Percentiles rank a stretch among this genome's conserved stretches.
phyloP scores from a whole-genome alignment of 306 rosid genomes.

The Mimosa bimucronata region DNA sequence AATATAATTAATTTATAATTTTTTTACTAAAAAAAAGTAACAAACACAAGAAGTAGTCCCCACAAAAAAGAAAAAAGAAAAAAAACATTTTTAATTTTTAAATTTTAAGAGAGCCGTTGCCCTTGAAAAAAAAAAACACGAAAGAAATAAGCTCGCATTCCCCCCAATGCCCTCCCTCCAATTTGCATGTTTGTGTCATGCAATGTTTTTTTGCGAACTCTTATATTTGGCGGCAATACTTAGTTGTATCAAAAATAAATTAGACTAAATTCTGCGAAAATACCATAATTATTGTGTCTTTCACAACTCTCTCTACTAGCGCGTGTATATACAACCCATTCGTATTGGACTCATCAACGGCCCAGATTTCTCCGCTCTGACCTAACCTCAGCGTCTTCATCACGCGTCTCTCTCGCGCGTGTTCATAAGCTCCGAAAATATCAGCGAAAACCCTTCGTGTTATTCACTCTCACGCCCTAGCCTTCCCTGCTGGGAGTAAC shows the following conservation, averaged over 20 bases:
- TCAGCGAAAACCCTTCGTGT: conserved; percentile 31
- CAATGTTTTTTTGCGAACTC: conserved; percentile 11
- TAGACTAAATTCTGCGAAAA: conserved; percentile 21
- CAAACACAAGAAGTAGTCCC: conserved; percentile 29
- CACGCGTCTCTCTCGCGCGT: conserved; percentile 36
- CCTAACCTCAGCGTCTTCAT: neutral
- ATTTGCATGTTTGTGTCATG: conserved; percentile 22
- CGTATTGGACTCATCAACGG: neutral
- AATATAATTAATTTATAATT: neutral
- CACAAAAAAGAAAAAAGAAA: conserved; percentile 6
- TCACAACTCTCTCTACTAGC: neutral
- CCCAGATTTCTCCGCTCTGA: too few relatives aligned
- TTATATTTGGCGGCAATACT: conserved; percentile 72
- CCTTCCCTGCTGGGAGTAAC: conserved; percentile 29
- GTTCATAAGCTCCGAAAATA: conserved; percentile 6
- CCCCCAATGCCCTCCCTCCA: conserved; percentile 11
- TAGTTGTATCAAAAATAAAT: conserved; percentile 14
- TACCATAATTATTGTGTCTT: neutral
- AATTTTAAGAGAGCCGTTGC: conserved; percentile 56
- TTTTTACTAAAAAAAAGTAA: neutral
- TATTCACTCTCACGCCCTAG: conserved; percentile 56
- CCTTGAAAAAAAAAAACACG: neutral
- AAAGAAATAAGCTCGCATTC: conserved; percentile 6
- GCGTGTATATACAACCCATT: conserved; percentile 36
- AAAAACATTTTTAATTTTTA: conserved; percentile 25